Base-by-base conservation (phyloP, 108 stramenopile genomes). In the Nitzschia palea region DNA sequence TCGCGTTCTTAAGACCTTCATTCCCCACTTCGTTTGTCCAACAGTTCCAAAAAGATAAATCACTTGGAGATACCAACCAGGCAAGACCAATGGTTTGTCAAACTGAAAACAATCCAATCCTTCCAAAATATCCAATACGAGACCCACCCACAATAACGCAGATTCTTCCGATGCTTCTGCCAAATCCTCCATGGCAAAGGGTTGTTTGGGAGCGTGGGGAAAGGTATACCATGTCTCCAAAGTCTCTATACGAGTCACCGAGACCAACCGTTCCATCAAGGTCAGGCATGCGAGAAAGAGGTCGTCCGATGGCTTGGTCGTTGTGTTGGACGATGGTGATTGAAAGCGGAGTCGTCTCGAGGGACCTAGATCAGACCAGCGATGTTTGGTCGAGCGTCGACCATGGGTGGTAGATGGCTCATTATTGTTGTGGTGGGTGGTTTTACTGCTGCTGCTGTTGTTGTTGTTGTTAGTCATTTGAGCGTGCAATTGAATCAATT, bases 111-210 rank as follows among this genome's bases (percentile, higher is more conserved):
- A 44, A 48, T 65, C 33, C 28, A 62, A 33, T 28, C 35, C 55
- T 50, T 73, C 71, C 43, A 73, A n/a, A 26, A 73, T 35, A 33
- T 73, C 71, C 63, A 73, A 28, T 31, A 73, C 20, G 14, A 73
- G 55, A 58, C 55, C 55, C 45, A 54, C 28, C 62, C 50, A 20
- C 20, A 44, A 1, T 55, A 65, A 36, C 25, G 55, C 31, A 27
- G 62, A 65, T 23, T 33, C 53, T 18, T 50, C 17, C 28, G 52
- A 23, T 1, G 14, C 57, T 28, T 2, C 28, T 36, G 31, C 18
- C 2, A 12, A 14, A 44, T 68, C 25, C 34, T 66, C 53, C 17
- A 32, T 26, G 32, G 18, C 32, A 33, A 44, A 20, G 53, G 40
- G 51, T 67, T 42, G 66, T 55, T 29, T 4, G 27, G 35, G 29